Evolutionary conservation across 768 basidiomycete genomes (phyloP).

Genomic region (Naganishia vaughanmartiniae): DNA sequence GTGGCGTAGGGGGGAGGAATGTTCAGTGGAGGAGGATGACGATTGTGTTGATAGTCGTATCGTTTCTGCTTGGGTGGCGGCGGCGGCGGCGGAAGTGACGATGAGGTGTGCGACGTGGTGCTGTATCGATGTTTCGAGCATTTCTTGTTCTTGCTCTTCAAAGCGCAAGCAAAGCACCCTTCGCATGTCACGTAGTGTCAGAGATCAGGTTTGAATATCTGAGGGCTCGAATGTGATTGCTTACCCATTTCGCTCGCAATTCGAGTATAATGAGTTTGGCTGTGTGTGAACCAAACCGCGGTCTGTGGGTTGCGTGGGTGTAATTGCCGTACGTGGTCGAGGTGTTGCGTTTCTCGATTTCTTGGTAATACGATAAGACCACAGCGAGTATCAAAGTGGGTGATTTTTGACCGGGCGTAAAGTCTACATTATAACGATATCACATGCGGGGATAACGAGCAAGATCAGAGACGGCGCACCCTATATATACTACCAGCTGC

Average conservation of each 20-base stretch:
- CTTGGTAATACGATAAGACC: too few species aligned
- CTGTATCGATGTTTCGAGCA: constrained; percentile 20
- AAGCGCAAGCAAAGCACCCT: constrained; percentile 2
- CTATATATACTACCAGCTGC: neutral
- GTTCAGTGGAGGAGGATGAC: neutral
- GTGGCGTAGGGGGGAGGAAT: neutral
- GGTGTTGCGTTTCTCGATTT: too few species aligned
- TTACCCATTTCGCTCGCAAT: constrained; percentile 13
- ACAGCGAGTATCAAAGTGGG: too few species aligned
- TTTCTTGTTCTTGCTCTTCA: constrained; percentile 21
- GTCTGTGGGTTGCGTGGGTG: too few species aligned
- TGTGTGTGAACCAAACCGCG: neutral
- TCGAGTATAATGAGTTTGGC: too few species aligned
- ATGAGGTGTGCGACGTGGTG: neutral
- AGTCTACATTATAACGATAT: neutral
- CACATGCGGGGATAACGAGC: neutral
- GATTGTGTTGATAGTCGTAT: neutral
- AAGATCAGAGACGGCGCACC: neutral
- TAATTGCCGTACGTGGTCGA: too few species aligned
- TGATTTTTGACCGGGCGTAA: too few species aligned
- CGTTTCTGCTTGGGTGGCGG: constrained; percentile 7
- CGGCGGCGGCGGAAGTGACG: neutral
- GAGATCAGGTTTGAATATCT: neutral
- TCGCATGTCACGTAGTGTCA: too few species aligned
- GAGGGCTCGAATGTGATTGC: neutral